A percentile compares a stretch with the other conserved stretches of the same genome.
These are phyloP conservation scores for Pestalotiopsis fici DNA, from an alignment of 2,329 filamentous ascomycete species.

Conservation along the genomic window DNA sequence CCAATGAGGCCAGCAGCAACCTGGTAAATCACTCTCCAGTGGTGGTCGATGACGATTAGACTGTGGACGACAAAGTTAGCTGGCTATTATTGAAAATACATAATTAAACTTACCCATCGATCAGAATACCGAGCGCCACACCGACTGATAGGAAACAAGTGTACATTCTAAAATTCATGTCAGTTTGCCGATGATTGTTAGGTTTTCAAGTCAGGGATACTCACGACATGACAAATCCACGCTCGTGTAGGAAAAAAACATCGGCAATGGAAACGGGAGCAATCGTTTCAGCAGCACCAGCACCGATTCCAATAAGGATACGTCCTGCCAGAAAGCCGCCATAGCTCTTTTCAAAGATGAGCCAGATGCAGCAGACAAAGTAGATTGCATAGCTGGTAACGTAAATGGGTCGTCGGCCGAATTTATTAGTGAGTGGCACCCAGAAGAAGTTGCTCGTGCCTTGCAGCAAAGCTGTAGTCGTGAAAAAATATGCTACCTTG, in stretches of 20 bases:
- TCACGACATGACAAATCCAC: conserved; percentile 51
- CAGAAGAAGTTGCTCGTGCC: conserved; percentile 52
- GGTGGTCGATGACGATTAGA: conserved; percentile 47
- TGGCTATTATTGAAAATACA: no score
- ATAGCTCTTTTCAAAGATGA: conserved; percentile 42
- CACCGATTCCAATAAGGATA: conserved; percentile 53
- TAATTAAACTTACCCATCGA: conserved; percentile 34
- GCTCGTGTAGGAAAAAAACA: conserved; percentile 58
- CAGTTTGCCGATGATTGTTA: neutral
- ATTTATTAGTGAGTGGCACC: conserved; percentile 46
- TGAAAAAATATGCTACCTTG: conserved; percentile 54
- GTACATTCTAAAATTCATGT: conserved; percentile 27
- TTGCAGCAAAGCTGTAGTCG: conserved; percentile 48
- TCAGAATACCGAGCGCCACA: conserved; percentile 42
- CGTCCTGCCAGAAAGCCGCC: conserved; percentile 44
- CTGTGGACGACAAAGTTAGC: conserved; percentile 19
- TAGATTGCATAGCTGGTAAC: conserved; percentile 46
- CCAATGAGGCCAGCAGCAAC: conserved; percentile 52
- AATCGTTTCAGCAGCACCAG: conserved; percentile 53
- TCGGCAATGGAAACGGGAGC: conserved; percentile 36
- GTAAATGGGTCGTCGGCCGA: conserved; percentile 47
- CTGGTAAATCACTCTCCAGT: conserved; percentile 54
- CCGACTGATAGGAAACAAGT: conserved; percentile 41
- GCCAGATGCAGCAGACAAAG: conserved; percentile 41
- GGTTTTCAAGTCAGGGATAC: conserved; percentile 15